These are phyloP conservation scores for Sclerotinia trifoliorum DNA, from an alignment of 2,329 filamentous ascomycete genomes.

Conservation along the genomic window DNA sequence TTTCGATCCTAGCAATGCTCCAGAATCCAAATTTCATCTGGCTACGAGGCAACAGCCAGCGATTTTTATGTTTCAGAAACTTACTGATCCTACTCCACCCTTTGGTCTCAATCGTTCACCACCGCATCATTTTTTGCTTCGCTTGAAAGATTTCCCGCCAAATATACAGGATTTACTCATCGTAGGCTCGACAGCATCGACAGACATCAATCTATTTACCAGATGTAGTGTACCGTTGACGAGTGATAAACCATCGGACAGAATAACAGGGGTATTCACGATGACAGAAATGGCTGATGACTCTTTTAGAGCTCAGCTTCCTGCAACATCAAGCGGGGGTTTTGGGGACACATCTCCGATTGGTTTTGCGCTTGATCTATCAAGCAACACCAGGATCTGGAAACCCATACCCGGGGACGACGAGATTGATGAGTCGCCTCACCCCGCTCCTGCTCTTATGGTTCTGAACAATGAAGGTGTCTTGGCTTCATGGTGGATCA, in stretches of 20 bases:
- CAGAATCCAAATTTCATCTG: constrained; percentile 73
- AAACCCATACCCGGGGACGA: constrained; percentile 77
- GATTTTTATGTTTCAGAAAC: constrained; percentile 69
- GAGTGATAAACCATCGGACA: constrained; percentile 56
- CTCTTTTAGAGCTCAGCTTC: constrained; percentile 70
- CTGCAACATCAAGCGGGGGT: constrained; percentile 58
- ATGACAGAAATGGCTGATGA: constrained; percentile 72
- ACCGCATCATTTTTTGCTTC: constrained; percentile 74
- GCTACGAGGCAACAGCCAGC: constrained; percentile 63
- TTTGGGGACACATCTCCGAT: constrained; percentile 73
- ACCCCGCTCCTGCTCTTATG: constrained; percentile 80
- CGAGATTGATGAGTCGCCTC: constrained; percentile 68
- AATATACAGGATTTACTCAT: constrained; percentile 79
- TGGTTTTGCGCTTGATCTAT: constrained; percentile 81
- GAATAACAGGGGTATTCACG: constrained; percentile 67
- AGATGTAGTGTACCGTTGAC: constrained; percentile 68
- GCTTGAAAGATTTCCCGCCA: constrained; percentile 78
- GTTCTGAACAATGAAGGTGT: constrained; percentile 86
- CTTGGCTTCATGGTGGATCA: constrained; percentile 83
- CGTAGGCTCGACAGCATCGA: constrained; percentile 74
- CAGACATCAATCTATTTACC: constrained; percentile 76
- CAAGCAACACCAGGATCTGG: constrained; percentile 72
- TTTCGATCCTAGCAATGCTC: constrained; percentile 51
- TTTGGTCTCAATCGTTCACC: constrained; percentile 64
- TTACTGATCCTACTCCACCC: constrained; percentile 71